phyloP scores from a whole-genome alignment of 192 early-diverging fungal species.

The Phycomyces nitens region DNA sequence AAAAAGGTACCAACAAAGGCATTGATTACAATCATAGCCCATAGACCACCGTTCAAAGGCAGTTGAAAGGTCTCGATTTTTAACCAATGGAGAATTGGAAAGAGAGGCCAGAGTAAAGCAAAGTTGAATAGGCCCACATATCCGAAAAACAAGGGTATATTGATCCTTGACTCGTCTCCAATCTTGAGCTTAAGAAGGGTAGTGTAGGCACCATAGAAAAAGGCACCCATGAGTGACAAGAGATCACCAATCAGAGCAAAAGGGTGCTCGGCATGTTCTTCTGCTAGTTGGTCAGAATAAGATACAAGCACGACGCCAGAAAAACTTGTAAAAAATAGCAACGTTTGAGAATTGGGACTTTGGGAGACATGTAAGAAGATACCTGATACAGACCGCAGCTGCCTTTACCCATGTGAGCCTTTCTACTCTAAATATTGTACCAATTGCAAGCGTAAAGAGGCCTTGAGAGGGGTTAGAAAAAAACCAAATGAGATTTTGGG shows the following conservation, averaged over 20 bases:
- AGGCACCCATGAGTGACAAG: conserved; percentile 65
- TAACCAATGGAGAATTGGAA: conserved; percentile 53
- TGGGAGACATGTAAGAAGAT: no score
- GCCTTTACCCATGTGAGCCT: conserved; percentile 50
- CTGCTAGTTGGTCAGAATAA: conserved; percentile 37
- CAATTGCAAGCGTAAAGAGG: conserved; percentile 71
- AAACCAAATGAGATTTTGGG: no score
- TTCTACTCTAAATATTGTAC: conserved; percentile 59
- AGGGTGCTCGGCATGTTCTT: conserved; percentile 1
- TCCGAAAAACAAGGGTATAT: conserved; percentile 76
- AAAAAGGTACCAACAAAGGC: conserved; percentile 76
- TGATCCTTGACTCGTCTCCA: conserved; percentile 61
- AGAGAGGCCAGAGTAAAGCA: conserved; percentile 62
- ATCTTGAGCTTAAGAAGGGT: conserved; percentile 68
- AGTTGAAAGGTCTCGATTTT: conserved; percentile 66
- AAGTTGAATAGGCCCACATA: conserved; percentile 74
- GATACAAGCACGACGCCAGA: conserved; percentile 64
- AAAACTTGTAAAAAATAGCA: conserved; percentile 46
- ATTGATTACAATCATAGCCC: conserved; percentile 66
- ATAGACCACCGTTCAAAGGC: conserved; percentile 46
- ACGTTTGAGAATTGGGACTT: no score
- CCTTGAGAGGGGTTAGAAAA: conserved; percentile 21
- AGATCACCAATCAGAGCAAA: conserved; percentile 57
- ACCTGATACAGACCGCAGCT: conserved; percentile 54
- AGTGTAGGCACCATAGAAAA: conserved; percentile 77